Percentiles rank a stretch among this genome's conserved stretches.
These are phyloP conservation scores for Tanacetum coccineum DNA, from an alignment of 129 eudicot genomes.

Conservation along the genomic window DNA sequence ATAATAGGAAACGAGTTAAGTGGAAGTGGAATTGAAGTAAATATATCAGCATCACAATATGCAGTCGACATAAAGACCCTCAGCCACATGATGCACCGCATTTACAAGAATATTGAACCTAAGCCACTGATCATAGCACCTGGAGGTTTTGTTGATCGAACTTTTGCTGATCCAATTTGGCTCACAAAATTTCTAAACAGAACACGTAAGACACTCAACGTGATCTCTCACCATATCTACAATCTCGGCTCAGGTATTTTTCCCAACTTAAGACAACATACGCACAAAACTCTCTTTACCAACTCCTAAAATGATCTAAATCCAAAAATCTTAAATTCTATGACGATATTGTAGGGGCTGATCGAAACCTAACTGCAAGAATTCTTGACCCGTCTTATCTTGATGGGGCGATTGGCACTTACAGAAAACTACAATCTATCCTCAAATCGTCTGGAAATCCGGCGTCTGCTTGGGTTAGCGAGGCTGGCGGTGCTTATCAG, in stretches of 20 bases:
- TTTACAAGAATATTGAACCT: conserved; percentile 43
- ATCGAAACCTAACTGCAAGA: conserved; percentile 55
- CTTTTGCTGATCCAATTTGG: conserved; percentile 44
- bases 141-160: conserved; percentile 45
- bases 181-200: conserved; percentile 40
- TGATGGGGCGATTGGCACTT: conserved; percentile 46
- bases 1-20: conserved; percentile 74
- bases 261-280: background rate
- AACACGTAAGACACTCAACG: conserved; percentile 44
- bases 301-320: background rate
- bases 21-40: conserved; percentile 66
- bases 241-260: conserved; percentile 78
- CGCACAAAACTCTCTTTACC: no score
- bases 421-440: conserved; percentile 44
- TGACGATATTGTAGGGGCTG: conserved; percentile 46
- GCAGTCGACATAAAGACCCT: conserved; percentile 44
- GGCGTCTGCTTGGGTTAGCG: conserved; percentile 85
- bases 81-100: conserved; percentile 33
- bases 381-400: conserved; percentile 75
- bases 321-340: conserved; percentile 7
- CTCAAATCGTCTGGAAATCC: conserved; percentile 39
- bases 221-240: conserved; percentile 72
- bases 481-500: conserved; percentile 82
- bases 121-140: conserved; percentile 76
- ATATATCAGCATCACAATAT: conserved; percentile 59